Base-by-base conservation (phyloP, 805 yeast species). In the Starmera pachycereana region DNA sequence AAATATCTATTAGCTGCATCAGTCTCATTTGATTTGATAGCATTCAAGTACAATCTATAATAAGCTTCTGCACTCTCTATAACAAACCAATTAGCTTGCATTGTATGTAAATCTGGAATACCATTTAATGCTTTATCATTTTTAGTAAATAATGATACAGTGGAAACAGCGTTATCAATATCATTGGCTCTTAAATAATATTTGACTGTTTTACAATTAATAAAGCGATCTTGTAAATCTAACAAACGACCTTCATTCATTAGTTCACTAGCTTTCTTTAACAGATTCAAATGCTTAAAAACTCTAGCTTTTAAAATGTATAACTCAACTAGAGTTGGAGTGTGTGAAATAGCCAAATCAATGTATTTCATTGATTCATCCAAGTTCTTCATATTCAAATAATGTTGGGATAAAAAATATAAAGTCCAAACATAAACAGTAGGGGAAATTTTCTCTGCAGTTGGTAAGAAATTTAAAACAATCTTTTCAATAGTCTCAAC, bases 41-140 rank as follows among this genome's bases (percentile, higher is more conserved):
- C 43, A 12, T 51, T 44, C 37, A 71, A 61, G 47, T 75, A 81
- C 34, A 76, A 52, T 51, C 96, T 74, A 38, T 63, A 59, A 50
- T 85, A 87, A 4, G 92, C 80, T 53, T 84, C 94, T 2, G 92
- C 97, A 57, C 81, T 78, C 56, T 87, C 96, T 13, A 72, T 61
- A 46, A 92, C 62, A 45, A 87, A 86, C 95, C 97, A 88, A 38
- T 79, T 73, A n/a, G 82, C 89, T 63, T 92, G 97, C 81, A 92
- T 82, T 29, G 74, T 69, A 53, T 85, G 94, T 51, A 90, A 67
- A 56, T 92, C 97, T 49, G 77, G 78, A 35, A 90, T 74, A 7
- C 96, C 97, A 50, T 83, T 84, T n/a, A 74, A 73, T 3, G 77
- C 68, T n/a, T 73, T 76, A 35, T 85, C 95, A 49, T 84, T 87